phyloP scores from a whole-genome alignment of 2,329 filamentous ascomycete genomes.

The Phyllosticta citribraziliensis region DNA sequence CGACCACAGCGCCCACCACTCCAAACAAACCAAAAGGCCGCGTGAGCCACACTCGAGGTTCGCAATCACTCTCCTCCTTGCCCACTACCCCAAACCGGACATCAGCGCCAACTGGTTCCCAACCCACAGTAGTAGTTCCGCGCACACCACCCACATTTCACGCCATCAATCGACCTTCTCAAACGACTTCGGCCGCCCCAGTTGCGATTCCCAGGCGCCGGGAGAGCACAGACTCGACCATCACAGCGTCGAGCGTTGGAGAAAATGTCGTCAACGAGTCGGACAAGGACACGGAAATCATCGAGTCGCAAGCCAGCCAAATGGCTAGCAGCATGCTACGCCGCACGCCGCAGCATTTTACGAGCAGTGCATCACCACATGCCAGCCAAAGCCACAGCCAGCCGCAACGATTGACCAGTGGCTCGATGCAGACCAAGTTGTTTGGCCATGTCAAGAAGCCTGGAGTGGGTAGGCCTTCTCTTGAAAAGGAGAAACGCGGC shows the following conservation, averaged over 20 bases:
- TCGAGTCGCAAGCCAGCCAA: slow-evolving; percentile 68
- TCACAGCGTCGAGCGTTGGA: slow-evolving; percentile 31
- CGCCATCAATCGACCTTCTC: slow-evolving; percentile 32
- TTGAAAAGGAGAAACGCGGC: slow-evolving; percentile 24
- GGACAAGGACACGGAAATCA: slow-evolving; percentile 51
- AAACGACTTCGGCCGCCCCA: slow-evolving; percentile 32
- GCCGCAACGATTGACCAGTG: slow-evolving; percentile 30
- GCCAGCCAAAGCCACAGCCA: slow-evolving; percentile 23
- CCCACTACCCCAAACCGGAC: slow-evolving; percentile 61
- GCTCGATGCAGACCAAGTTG: slow-evolving; percentile 49
- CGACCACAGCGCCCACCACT: slow-evolving; percentile 64
- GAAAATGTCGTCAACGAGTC: slow-evolving; percentile 49
- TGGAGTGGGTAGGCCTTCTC: slow-evolving; percentile 23
- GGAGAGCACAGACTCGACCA: slow-evolving; percentile 58
- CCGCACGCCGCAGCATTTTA: slow-evolving; percentile 37
- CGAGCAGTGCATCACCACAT: slow-evolving; percentile 25
- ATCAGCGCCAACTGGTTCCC: slow-evolving; percentile 47
- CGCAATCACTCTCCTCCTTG: slow-evolving; percentile 76
- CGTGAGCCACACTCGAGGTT: slow-evolving; percentile 60
- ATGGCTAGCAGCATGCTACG: slow-evolving; percentile 67
- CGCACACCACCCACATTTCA: slow-evolving; percentile 34
- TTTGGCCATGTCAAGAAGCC: slow-evolving; percentile 53
- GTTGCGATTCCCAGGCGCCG: slow-evolving; percentile 35
- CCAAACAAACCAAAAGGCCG: slow-evolving; percentile 45
- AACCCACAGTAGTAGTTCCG: slow-evolving; percentile 44